Base-by-base conservation (phyloP, 1,284 basidiomycete genomes). In the Cutaneotrichosporon sp. region DNA sequence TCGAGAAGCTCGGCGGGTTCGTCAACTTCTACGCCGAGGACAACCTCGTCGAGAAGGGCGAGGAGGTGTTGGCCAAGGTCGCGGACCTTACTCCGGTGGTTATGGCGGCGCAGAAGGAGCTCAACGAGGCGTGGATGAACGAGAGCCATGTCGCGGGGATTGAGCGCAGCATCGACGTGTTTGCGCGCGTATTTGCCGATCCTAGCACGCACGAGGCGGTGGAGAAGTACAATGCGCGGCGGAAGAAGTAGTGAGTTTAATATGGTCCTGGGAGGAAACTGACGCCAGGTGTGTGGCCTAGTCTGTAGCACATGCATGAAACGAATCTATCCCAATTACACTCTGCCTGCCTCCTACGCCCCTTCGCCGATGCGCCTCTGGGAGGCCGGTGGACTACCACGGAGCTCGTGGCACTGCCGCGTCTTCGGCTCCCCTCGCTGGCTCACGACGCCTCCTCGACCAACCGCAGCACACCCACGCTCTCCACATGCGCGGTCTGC, bases 381-480 rank as follows among this genome's bases (percentile, higher is more conserved):
- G n/a, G n/a, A n/a, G n/a, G n/a, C n/a, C n/a, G n/a, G n/a, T n/a
- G n/a, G n/a, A n/a, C n/a, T n/a, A n/a, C n/a, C n/a, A n/a, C n/a
- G n/a, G n/a, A n/a, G n/a, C n/a, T n/a, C n/a, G n/a, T n/a, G n/a
- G n/a, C n/a, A n/a, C n/a, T n/a, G n/a, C n/a, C n/a, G n/a, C n/a
- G n/a, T n/a, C n/a, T n/a, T n/a, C n/a, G n/a, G n/a, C n/a, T n/a
- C n/a, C n/a, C n/a, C n/a, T n/a, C n/a, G n/a, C n/a, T n/a, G n/a
- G n/a, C n/a, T n/a, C n/a, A n/a, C n/a, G n/a, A 42, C 33, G 33
- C 33, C 49, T 29, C 38, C 49, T 58, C 56, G 36, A 79, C 72
- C 29, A 84, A 75, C 50, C 82, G 74, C 57, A 93, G 80, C 38
- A 92, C 84, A 2, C 89, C 89, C n/a, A 92, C 87, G 24, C 61